Evolutionary conservation across 1,284 basidiomycete genomes (phyloP), one percentile per base, ranked within the genome.

Genomic region (Pascua guehoae): DNA sequence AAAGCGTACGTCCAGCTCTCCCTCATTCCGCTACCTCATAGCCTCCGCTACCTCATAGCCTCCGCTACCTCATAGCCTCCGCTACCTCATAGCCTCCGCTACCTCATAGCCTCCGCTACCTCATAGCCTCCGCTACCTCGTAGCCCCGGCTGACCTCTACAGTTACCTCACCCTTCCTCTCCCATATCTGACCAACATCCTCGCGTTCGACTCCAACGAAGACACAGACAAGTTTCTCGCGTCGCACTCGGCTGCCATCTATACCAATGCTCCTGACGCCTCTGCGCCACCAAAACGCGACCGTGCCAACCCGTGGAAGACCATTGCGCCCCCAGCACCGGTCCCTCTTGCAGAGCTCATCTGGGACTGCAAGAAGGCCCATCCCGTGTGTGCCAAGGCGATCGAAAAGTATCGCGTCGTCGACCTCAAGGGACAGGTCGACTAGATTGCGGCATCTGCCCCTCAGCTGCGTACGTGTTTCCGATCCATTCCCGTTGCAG

Each of bases 121-220:
- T n/a, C n/a, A n/a, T n/a, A n/a, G n/a, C n/a, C n/a, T n/a, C n/a
- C n/a, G n/a, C n/a, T n/a, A n/a, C n/a, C n/a, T n/a, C n/a, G n/a
- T 54, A 18, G 8, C 48, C 24, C 24, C 41, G 46, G 49, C 49
- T 52, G 51, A 45, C 74, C 10, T n/a, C n/a, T 44, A 10, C 76
- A 96, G 93, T 66, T 95, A 95, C 73, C 81, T 82, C 71, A 84
- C 84, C 51, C 77, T 97, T 18, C 81, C 88, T n/a, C 80, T 98
- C 49, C 65, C 81, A 4, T 91, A 91, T 77, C 79, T 98, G 57
- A 83, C 84, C 60, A 80, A 84, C 61, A 89, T 93, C 71, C 85
- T 98, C 56, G 90, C 85, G 24, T 97, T 96, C 77, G 88, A 91
- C 17, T 79, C 81, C 12, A 69, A 85, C 43, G 76, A 82, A 49